Percentiles rank a stretch among this genome's conserved stretches.
Conservation (phyloP, 345 rosid genomes). For the Camelina sativa region DNA sequence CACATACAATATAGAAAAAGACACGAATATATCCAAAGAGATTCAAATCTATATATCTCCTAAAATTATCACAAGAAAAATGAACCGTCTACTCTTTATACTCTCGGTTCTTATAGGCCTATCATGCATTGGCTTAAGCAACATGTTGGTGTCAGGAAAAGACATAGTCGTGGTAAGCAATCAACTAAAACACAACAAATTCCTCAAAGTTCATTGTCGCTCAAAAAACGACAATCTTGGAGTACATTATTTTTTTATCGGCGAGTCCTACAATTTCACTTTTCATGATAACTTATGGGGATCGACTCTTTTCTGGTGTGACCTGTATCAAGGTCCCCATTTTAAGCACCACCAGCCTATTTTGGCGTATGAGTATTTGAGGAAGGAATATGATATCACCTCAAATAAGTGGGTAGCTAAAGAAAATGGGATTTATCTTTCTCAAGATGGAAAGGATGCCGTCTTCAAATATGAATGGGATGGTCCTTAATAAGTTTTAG, state of each 20-base stretch:
- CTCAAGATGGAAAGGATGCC: too few relatives aligned
- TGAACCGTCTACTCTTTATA: slow-evolving; percentile 9
- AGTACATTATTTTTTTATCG: neutral
- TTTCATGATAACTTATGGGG: slow-evolving; percentile 26
- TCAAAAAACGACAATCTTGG: slow-evolving; percentile 20
- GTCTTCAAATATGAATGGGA: too few relatives aligned
- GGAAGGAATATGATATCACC: slow-evolving; percentile 14
- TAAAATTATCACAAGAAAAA: neutral
- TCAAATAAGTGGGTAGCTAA: slow-evolving; percentile 12
- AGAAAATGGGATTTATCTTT: too few relatives aligned
- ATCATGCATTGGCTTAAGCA: slow-evolving; percentile 34
- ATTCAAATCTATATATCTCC: neutral
- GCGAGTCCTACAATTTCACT: slow-evolving; percentile 22
- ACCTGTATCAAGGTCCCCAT: slow-evolving; percentile 37
- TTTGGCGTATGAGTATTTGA: slow-evolving; percentile 31
- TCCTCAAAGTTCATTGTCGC: slow-evolving; percentile 32
- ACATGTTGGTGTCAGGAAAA: slow-evolving; percentile 18
- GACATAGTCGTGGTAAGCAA: slow-evolving; percentile 33
- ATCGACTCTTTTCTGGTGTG: slow-evolving; percentile 24
- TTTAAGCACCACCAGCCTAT: slow-evolving; percentile 33
- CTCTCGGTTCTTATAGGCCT: neutral
- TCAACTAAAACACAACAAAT: slow-evolving; percentile 34
- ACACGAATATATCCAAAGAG: neutral
- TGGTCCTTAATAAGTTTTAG: too few relatives aligned
- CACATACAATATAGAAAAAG: neutral